phyloP scores from a whole-genome alignment of 352 stramenopile genomes.

The Globisporangium irregulare region DNA sequence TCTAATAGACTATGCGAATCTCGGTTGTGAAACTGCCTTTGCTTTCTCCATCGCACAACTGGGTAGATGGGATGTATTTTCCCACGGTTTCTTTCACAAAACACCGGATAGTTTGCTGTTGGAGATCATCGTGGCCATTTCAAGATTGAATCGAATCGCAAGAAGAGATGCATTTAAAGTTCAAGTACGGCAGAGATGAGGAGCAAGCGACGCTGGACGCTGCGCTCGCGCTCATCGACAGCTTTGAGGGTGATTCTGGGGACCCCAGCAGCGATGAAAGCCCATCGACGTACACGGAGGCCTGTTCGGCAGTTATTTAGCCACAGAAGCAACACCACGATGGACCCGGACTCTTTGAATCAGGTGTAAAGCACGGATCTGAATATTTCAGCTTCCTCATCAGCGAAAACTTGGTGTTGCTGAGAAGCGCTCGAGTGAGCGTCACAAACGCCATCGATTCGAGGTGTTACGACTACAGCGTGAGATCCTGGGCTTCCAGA shows the following conservation, averaged over 20 bases:
- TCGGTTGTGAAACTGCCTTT: no score
- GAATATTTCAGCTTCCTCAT: no score
- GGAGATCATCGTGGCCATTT: no score
- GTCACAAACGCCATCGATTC: not conserved
- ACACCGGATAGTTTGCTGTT: not conserved
- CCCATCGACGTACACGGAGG: not conserved
- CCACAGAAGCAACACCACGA: no score
- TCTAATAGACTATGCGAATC: no score
- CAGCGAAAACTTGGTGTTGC: no score
- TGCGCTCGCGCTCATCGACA: not conserved
- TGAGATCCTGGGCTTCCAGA: not conserved
- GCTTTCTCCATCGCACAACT: no score
- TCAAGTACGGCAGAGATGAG: not conserved
- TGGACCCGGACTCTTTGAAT: no score
- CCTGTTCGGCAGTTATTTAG: no score
- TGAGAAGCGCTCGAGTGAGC: no score
- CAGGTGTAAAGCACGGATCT: no score
- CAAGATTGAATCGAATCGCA: no score
- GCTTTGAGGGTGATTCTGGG: not conserved
- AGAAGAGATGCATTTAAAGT: not conserved
- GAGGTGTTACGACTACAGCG: not conserved
- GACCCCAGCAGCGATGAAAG: not conserved
- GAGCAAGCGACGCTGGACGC: not conserved
- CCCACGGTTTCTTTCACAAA: not conserved
- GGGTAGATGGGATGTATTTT: not conserved